Conservation (phyloP, 495 filamentous ascomycete genomes). For the Beverwykella pulmonaria region DNA sequence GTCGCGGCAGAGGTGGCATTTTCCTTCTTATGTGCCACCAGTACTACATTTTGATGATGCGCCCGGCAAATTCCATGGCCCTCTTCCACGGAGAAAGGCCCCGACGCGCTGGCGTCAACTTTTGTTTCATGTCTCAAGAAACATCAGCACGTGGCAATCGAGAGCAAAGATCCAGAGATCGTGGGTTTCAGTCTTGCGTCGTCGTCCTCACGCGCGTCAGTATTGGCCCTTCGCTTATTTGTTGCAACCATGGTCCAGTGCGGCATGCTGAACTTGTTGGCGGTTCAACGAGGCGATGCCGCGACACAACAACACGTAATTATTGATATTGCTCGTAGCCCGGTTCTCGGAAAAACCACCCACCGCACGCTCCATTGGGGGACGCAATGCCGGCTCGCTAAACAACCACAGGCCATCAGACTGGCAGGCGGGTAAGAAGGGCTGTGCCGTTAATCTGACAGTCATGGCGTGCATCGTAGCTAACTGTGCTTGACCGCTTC, state of each 20-base stretch:
- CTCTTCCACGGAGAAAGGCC: no score
- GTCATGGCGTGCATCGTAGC: background rate
- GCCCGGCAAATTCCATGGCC: background rate
- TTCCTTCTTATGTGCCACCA: no score
- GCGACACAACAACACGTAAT: background rate
- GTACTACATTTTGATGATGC: background rate
- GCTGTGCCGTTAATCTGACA: background rate
- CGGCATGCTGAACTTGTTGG: no score
- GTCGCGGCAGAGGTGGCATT: no score
- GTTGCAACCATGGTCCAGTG: no score
- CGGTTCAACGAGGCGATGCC: background rate
- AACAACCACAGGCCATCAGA: background rate
- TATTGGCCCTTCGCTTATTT: background rate
- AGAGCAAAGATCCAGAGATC: background rate
- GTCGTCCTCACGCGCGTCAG: background rate
- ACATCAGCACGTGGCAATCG: background rate
- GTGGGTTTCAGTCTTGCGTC: background rate
- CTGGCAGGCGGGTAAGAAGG: constrained; percentile 7
- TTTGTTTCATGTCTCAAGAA: background rate
- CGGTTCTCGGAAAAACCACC: background rate
- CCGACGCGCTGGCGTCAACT: background rate
- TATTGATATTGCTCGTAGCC: background rate
- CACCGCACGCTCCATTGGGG: background rate
- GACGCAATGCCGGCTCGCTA: background rate
- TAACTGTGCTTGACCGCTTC: no score